A percentile compares a stretch with the other conserved stretches of the same genome.
phyloP scores from a whole-genome alignment of 148 eudicot genomes.

The Fagopyrum homotropicum region DNA sequence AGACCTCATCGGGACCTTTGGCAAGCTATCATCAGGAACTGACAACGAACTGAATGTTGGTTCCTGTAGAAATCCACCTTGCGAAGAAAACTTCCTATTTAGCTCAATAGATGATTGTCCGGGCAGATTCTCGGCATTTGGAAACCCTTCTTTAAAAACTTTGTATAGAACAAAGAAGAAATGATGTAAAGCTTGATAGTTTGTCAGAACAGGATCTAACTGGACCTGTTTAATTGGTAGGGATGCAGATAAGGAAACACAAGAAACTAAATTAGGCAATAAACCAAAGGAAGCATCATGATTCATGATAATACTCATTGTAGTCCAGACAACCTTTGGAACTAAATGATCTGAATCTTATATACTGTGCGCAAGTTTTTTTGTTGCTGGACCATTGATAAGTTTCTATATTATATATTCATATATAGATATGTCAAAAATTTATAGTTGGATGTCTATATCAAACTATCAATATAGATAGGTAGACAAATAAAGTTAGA shows the following conservation, averaged over 20 bases:
- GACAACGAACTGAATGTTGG: constrained; percentile 38
- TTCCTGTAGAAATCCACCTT: constrained; percentile 85
- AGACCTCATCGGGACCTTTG: constrained; percentile 30
- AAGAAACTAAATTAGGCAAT: constrained; percentile 14
- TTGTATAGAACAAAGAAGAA: constrained; percentile 89
- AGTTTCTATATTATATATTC: neutral
- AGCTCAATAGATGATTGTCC: constrained; percentile 35
- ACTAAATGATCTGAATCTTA: neutral
- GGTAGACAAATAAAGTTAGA: no score
- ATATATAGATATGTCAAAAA: no score
- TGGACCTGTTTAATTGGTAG: constrained; percentile 48
- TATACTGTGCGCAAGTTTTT: neutral
- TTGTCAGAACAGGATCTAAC: constrained; percentile 55
- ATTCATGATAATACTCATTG: neutral
- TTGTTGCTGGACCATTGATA: neutral
- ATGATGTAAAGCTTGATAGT: constrained; percentile 77
- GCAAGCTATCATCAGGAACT: constrained; percentile 18
- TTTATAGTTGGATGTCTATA: no score
- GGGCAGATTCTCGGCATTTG: constrained; percentile 19
- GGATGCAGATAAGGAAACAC: neutral
- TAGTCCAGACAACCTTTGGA: neutral
- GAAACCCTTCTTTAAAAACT: constrained; percentile 64
- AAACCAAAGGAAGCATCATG: neutral
- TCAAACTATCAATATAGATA: neutral
- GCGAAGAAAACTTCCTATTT: constrained; percentile 45